A percentile compares a stretch with the other conserved stretches of the same genome.
Evolutionary conservation across 768 basidiomycete species (phyloP).

Genomic region (Suillus brevipes): DNA sequence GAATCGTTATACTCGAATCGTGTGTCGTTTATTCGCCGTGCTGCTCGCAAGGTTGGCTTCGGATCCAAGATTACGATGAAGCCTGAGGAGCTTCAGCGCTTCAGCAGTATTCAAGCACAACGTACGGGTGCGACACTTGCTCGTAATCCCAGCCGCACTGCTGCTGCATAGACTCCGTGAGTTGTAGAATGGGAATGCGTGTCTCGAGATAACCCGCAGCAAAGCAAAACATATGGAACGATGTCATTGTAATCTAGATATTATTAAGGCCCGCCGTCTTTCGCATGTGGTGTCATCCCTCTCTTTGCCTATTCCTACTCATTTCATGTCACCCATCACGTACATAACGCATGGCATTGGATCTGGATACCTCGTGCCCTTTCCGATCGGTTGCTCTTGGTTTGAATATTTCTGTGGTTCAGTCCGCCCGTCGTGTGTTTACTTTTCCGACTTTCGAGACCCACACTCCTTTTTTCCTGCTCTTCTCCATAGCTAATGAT

Average conservation of each 20-base stretch:
- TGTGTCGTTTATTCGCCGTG: conserved; percentile 89
- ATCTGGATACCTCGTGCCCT: conserved; percentile 10
- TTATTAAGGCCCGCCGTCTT: conserved; percentile 13
- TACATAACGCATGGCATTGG: conserved; percentile 14
- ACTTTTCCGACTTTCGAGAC: conserved; percentile 1
- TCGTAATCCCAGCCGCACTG: conserved; percentile 70
- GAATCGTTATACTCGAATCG: conserved; percentile 95
- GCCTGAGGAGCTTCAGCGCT: conserved; percentile 82
- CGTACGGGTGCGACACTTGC: conserved; percentile 76
- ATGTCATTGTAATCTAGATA: conserved; percentile 15
- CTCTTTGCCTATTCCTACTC: conserved; percentile 7
- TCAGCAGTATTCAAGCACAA: conserved; percentile 84
- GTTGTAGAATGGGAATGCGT: conserved; percentile 1
- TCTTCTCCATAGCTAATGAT: conserved; percentile 8
- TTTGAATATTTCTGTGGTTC: conserved; percentile 5
- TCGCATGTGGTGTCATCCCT: conserved; percentile 16
- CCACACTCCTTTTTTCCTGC: conserved; percentile 11
- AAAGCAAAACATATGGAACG: conserved; percentile 4
- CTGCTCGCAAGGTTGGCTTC: conserved; percentile 86
- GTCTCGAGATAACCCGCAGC: neutral
- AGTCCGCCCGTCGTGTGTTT: conserved; percentile 3
- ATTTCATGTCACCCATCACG: conserved; percentile 7
- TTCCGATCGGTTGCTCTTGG: conserved; percentile 6
- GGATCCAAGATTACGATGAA: conserved; percentile 77
- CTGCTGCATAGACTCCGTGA: conserved; percentile 35